These are phyloP conservation scores for Alternaria angustiovoidea DNA, from an alignment of 2,329 filamentous ascomycete species.

Conservation along the genomic window DNA sequence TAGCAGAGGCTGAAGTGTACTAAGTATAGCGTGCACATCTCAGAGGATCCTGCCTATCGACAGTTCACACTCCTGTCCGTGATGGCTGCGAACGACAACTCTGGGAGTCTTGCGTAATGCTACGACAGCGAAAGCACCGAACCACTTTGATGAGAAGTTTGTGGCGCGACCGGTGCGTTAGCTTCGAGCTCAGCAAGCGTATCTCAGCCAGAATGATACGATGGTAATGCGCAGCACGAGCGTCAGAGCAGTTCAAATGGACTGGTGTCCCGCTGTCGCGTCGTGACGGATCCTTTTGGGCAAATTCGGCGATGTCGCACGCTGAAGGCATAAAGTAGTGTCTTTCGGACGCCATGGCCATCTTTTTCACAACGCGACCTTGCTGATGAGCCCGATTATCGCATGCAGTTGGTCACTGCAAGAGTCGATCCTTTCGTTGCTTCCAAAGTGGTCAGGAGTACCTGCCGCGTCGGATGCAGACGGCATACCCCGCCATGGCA, in stretches of 20 bases:
- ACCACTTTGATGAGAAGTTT: not conserved
- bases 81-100: not conserved
- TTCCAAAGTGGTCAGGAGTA: not conserved
- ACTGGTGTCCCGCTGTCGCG: not conserved
- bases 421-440: not conserved
- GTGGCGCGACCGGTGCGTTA: not conserved
- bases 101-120: not conserved
- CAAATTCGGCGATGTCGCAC: not conserved
- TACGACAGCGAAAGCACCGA: not conserved
- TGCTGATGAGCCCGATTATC: not conserved
- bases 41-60: not conserved
- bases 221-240: not conserved
- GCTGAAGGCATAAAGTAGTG: not conserved
- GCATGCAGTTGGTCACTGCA: not conserved
- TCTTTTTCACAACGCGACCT: not conserved
- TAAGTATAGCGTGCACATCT: not conserved
- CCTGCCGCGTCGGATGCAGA: conserved; percentile 1
- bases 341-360: not conserved
- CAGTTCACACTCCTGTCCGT: not conserved
- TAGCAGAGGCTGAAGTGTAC: not conserved
- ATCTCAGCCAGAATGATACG: not conserved
- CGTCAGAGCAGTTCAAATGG: not conserved
- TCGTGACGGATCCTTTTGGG: not conserved
- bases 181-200: not conserved
- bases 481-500: not conserved